phyloP scores from a whole-genome alignment of 2,329 filamentous ascomycete species.

The Chaetomium sp. region DNA sequence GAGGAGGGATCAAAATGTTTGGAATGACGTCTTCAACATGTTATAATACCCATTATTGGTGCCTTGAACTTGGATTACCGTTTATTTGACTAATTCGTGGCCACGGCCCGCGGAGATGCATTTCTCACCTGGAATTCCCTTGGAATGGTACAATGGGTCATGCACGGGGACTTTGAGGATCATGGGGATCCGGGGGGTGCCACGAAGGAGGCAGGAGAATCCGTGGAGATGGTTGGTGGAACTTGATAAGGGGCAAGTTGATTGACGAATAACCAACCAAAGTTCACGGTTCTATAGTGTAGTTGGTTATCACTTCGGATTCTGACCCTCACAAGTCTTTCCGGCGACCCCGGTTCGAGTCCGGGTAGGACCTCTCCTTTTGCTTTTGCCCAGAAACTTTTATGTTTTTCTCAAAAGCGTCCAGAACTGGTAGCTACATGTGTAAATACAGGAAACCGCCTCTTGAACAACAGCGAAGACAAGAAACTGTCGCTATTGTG shows the following conservation, averaged over 20 bases:
- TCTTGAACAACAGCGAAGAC: too few species aligned
- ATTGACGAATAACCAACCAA: neutral
- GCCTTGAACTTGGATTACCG: neutral
- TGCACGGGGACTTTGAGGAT: too few species aligned
- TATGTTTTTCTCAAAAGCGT: too few species aligned
- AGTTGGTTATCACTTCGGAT: constrained; percentile 30
- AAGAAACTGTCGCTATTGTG: too few species aligned
- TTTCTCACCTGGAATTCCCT: neutral
- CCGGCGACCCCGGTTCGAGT: constrained; percentile 31
- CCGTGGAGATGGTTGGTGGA: neutral
- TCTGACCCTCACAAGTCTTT: constrained; percentile 22
- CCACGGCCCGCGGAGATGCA: neutral
- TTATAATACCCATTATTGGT: neutral
- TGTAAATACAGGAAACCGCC: too few species aligned
- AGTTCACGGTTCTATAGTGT: constrained; percentile 27
- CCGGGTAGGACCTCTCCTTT: constrained; percentile 28
- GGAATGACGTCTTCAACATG: neutral
- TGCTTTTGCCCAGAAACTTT: neutral
- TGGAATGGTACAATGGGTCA: neutral
- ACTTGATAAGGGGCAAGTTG: neutral
- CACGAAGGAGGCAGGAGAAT: too few species aligned
- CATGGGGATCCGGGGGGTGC: too few species aligned
- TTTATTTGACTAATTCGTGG: neutral
- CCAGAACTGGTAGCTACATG: too few species aligned
- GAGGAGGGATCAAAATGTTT: too few species aligned